Base-by-base conservation (phyloP, 169 alveolate genomes). In the Cystoisospora suis region DNA sequence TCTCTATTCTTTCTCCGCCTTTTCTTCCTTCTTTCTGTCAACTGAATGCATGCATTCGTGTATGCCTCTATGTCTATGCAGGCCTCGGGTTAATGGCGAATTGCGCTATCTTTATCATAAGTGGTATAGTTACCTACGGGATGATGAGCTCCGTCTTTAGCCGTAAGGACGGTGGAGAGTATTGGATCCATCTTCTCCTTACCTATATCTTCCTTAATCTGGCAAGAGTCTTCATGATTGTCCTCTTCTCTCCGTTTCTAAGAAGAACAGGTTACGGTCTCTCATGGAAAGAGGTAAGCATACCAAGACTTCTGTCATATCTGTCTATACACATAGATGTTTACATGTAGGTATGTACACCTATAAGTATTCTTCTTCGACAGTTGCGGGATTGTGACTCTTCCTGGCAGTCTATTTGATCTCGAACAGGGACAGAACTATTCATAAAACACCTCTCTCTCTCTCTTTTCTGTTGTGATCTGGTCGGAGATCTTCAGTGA, bases 111-210 rank as follows among this genome's bases (percentile, higher is more conserved):
- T 96, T 96, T 70, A 85, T 96, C 75, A 94, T 96, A 59, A 93
- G 96, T 36, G 98, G 98, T 32, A 95, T 96, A 7, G 93, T 96
- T 7, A 93, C 98, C 0, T 88, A 95, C 42, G 98, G 98, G 3
- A 96, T 96, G 97, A 92, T 94, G 97, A 90, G 96, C 86, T 87
- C 88, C 90, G 93, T 90, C 29, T 92, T 86, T 46, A 81, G 47
- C 27, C 89, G 85, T 65, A 61, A 88, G 75, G 65, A 88, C 88
- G 80, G 90, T 34, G 56, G 90, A 59, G 9, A 77, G 44, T 56
- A 56, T 91, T 81, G 91, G 93, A 15, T 89, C 75, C 88, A 94
- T 75, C 94, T 90, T 17, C 86, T 72, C 58, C 75, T 89, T 42
- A 95, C 95, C 27, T 96, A 96, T 75, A 27, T 96, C 36, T 93